These are phyloP conservation scores for Phlebopus sp. DNA, from an alignment of 1,284 basidiomycete species.

Conservation along the genomic window DNA sequence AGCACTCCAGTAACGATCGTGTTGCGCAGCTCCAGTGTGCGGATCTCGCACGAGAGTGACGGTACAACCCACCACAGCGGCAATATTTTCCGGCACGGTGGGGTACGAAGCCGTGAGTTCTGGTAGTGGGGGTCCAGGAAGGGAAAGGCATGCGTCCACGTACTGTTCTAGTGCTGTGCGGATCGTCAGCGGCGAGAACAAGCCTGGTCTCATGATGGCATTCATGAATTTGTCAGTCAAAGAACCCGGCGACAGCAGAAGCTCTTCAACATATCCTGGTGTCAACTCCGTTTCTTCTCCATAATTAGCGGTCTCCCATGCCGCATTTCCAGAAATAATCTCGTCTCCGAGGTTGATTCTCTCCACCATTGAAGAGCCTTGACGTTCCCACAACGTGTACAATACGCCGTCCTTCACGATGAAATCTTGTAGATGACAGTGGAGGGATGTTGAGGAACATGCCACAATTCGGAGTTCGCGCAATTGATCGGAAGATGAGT, in stretches of 20 bases:
- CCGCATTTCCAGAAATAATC: conserved; percentile 30
- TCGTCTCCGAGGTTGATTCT: conserved; percentile 41
- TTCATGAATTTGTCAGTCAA: conserved; percentile 77
- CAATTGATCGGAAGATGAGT: conserved; percentile 52
- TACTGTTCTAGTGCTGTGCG: conserved; percentile 81
- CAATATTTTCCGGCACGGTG: conserved; percentile 73
- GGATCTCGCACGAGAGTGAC: conserved; percentile 71
- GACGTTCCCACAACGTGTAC: conserved; percentile 72
- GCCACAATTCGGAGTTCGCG: conserved; percentile 54
- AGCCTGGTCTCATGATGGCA: conserved; percentile 81
- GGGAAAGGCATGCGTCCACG: conserved; percentile 63
- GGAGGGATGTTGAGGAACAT: conserved; percentile 54
- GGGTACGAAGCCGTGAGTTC: conserved; percentile 61
- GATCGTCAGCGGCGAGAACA: conserved; percentile 82
- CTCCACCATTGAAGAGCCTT: conserved; percentile 72
- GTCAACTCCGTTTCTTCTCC: conserved; percentile 73
- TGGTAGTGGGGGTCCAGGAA: conserved; percentile 52
- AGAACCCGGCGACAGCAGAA: conserved; percentile 69
- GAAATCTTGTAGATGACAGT: conserved; percentile 77
- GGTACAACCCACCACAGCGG: conserved; percentile 83
- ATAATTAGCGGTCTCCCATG: conserved; percentile 57
- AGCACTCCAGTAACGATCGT: conserved; percentile 78
- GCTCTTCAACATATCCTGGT: conserved; percentile 83
- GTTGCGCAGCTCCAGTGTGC: conserved; percentile 75
- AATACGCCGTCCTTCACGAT: conserved; percentile 50